A percentile compares a stretch with the other conserved stretches of the same genome.
Evolutionary conservation across 441 rosid species (phyloP).

Genomic region (Populus hybrid): DNA sequence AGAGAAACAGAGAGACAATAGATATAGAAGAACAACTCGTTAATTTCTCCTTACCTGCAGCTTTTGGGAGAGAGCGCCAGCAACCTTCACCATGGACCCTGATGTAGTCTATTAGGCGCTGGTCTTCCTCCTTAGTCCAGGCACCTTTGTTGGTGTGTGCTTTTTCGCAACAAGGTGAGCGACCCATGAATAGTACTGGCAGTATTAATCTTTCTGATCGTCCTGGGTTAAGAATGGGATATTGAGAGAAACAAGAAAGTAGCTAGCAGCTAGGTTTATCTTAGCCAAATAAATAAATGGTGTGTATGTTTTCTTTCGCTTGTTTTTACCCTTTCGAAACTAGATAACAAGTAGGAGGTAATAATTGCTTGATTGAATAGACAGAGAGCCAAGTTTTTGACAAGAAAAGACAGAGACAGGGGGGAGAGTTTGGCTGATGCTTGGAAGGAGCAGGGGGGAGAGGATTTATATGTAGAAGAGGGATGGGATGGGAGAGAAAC

Average conservation of each 20-base stretch:
- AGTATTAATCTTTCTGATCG: neutral
- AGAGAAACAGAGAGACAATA: no score
- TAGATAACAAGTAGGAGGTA: neutral
- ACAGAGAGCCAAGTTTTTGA: neutral
- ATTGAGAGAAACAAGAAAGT: neutral
- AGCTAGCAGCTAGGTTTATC: neutral
- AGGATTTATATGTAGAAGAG: neutral
- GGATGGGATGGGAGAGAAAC: neutral
- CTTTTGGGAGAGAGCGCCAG: conserved; percentile 48
- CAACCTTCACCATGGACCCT: conserved; percentile 45
- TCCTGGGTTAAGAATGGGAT: neutral
- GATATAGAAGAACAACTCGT: fast-evolving
- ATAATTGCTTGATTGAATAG: neutral
- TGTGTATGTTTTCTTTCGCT: no score
- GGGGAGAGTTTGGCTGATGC: neutral
- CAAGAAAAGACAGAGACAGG: neutral
- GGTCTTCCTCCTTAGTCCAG: conserved; percentile 47
- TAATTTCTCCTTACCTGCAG: conserved; percentile 28
- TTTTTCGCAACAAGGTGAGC: conserved; percentile 49
- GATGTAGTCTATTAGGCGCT: conserved; percentile 41
- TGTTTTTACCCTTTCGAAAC: neutral
- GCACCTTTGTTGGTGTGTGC: conserved; percentile 51
- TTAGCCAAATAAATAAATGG: neutral
- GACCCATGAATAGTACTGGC: conserved; percentile 22
- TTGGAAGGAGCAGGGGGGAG: neutral